Evolutionary conservation across 2,329 filamentous ascomycete genomes (phyloP).

Genomic region (Cordyceps fumosorosea): DNA sequence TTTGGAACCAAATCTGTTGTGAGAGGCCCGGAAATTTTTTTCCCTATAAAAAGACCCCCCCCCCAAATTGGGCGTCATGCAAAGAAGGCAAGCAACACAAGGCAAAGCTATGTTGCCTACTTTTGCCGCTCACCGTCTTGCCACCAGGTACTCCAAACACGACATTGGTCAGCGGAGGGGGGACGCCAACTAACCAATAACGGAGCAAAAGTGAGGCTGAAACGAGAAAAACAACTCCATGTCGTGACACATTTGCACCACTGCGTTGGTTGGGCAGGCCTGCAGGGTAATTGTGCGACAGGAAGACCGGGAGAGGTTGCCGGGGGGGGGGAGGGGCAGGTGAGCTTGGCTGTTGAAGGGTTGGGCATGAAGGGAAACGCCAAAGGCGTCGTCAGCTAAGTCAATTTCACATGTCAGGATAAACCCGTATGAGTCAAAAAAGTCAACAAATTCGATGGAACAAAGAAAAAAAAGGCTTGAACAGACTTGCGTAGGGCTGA

Average conservation of each 20-base stretch:
- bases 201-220: neutral
- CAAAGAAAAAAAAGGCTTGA: neutral
- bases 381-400: no score
- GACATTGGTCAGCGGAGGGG: neutral
- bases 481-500: slow-evolving; percentile 4
- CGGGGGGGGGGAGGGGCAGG: no score
- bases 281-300: neutral
- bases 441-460: neutral
- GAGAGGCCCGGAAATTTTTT: neutral
- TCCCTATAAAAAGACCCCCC: neutral
- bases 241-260: neutral
- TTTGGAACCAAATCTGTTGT: no score
- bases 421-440: neutral
- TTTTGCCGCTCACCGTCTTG: neutral
- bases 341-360: neutral
- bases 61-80: neutral
- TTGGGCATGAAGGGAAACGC: neutral
- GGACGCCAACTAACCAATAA: no score
- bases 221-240: neutral
- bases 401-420: neutral
- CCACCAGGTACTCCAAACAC: neutral
- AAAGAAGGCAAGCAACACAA: neutral
- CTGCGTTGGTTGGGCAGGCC: neutral
- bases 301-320: neutral
- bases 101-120: no score